Evolutionary conservation across 495 filamentous ascomycete genomes (phyloP).

Genomic region (Xeromyces bisporus): DNA sequence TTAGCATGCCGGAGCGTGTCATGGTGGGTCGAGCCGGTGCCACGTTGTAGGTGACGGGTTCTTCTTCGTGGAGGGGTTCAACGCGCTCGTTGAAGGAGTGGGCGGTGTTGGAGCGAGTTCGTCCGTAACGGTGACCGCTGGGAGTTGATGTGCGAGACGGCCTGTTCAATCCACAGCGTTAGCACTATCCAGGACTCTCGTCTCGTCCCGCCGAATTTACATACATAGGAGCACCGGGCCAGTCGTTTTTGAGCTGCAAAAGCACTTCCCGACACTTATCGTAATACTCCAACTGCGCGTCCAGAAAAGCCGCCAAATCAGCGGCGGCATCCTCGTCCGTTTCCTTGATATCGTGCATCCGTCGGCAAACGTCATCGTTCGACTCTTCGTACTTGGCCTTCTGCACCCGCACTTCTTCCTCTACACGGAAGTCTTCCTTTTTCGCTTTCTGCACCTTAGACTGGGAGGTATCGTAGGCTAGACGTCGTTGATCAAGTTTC

Average conservation of each 20-base stretch:
- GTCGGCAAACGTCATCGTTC: slow-evolving; percentile 76
- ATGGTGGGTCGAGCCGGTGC: slow-evolving; percentile 29
- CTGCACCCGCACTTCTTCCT: slow-evolving; percentile 81
- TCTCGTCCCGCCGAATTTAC: too few relatives aligned
- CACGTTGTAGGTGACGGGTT: slow-evolving; percentile 25
- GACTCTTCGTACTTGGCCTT: slow-evolving; percentile 96
- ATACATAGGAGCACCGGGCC: slow-evolving; percentile 40
- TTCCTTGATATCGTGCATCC: slow-evolving; percentile 95
- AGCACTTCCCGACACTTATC: slow-evolving; percentile 72
- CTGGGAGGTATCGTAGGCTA: slow-evolving; percentile 83
- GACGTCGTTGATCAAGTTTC: slow-evolving; percentile 81
- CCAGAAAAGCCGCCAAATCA: slow-evolving; percentile 68
- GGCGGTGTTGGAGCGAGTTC: slow-evolving; percentile 44
- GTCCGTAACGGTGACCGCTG: slow-evolving; percentile 22
- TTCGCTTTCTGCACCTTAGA: slow-evolving; percentile 90
- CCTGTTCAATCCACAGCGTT: slow-evolving; percentile 9
- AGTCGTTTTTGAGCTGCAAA: slow-evolving; percentile 47
- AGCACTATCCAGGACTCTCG: slow-evolving; percentile 3
- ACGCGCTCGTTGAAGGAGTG: slow-evolving; percentile 43
- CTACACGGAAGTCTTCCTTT: slow-evolving; percentile 78
- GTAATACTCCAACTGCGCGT: slow-evolving; percentile 82
- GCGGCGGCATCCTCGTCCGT: slow-evolving; percentile 69
- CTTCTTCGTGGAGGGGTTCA: slow-evolving; percentile 40
- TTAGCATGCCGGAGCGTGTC: too few relatives aligned
- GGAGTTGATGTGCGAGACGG: slow-evolving; percentile 11